Conservation (phyloP, 306 rosid species). For the Inga laurina region DNA sequence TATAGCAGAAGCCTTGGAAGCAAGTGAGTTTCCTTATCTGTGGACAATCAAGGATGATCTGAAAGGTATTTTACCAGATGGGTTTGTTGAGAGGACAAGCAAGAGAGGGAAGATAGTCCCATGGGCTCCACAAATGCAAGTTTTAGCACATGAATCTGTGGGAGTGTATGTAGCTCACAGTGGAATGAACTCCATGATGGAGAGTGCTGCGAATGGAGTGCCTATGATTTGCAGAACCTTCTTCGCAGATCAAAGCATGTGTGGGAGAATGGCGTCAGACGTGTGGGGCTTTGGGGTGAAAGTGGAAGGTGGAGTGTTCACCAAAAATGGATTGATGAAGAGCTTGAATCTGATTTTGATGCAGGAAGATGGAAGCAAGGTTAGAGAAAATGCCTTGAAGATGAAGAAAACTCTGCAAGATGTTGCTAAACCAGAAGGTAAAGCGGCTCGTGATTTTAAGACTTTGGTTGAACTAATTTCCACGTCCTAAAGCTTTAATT, state of each 20-base stretch:
- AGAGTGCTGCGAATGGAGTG: conserved; percentile 38
- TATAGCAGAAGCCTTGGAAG: conserved; percentile 46
- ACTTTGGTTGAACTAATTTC: conserved; percentile 9
- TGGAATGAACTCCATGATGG: conserved; percentile 42
- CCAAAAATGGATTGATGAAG: conserved; percentile 33
- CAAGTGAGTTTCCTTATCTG: conserved; percentile 12
- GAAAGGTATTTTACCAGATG: conserved; percentile 21
- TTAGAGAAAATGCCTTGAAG: conserved; percentile 20
- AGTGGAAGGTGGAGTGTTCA: conserved; percentile 23
- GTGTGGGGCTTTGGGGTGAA: conserved; percentile 40
- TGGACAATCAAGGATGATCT: conserved; percentile 19
- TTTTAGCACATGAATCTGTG: conserved; percentile 33
- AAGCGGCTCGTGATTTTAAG: background rate
- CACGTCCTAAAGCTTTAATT: background rate
- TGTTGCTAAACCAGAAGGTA: conserved; percentile 19
- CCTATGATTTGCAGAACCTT: conserved; percentile 48
- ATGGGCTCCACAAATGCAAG: conserved; percentile 45
- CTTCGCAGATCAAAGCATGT: conserved; percentile 38
- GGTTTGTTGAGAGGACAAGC: conserved; percentile 35
- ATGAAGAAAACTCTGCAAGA: conserved; percentile 4
- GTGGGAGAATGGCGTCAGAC: conserved; percentile 29
- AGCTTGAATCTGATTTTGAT: conserved; percentile 35
- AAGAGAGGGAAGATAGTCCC: conserved; percentile 30
- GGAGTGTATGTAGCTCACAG: conserved; percentile 44
- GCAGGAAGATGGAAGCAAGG: conserved; percentile 22